Evolutionary conservation across 306 rosid genomes (phyloP).

Genomic region (Cicer cuneatum): DNA sequence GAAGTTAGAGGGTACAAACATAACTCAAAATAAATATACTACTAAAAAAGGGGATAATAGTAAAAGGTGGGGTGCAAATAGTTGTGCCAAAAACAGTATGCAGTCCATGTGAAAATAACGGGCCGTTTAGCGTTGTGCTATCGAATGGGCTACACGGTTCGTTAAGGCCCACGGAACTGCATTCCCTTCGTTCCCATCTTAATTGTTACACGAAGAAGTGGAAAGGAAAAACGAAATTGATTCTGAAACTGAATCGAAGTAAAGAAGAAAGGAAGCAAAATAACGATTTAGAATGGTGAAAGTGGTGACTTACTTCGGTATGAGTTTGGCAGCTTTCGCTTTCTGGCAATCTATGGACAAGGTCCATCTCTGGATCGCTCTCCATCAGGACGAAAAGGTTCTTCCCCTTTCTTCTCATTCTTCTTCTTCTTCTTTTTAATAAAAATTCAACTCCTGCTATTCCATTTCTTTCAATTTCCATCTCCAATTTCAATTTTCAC

Average conservation of each 20-base stretch:
- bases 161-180: slow-evolving; percentile 1
- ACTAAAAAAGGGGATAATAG: too few relatives aligned
- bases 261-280: neutral
- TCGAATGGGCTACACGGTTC: neutral
- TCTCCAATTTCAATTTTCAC: slow-evolving; percentile 25
- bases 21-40: too few relatives aligned
- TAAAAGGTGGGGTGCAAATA: neutral
- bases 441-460: neutral
- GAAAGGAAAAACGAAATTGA: neutral
- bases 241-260: slow-evolving; percentile 28
- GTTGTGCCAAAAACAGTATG: neutral
- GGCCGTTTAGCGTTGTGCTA: neutral
- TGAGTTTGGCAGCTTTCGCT: slow-evolving; percentile 89
- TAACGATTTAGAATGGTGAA: slow-evolving; percentile 64
- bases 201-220: neutral
- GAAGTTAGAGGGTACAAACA: too few relatives aligned
- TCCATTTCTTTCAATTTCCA: neutral
- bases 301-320: slow-evolving; percentile 77
- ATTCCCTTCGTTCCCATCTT: neutral
- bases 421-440: neutral
- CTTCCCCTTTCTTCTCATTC: neutral
- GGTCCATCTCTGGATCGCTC: slow-evolving; percentile 97
- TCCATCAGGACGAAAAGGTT: slow-evolving; percentile 97
- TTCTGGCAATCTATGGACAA: slow-evolving; percentile 97
- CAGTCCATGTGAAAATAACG: neutral